Percentiles rank a stretch among this genome's conserved stretches.
Conservation (phyloP, 768 basidiomycete genomes). For the Heimioporus sp. region DNA sequence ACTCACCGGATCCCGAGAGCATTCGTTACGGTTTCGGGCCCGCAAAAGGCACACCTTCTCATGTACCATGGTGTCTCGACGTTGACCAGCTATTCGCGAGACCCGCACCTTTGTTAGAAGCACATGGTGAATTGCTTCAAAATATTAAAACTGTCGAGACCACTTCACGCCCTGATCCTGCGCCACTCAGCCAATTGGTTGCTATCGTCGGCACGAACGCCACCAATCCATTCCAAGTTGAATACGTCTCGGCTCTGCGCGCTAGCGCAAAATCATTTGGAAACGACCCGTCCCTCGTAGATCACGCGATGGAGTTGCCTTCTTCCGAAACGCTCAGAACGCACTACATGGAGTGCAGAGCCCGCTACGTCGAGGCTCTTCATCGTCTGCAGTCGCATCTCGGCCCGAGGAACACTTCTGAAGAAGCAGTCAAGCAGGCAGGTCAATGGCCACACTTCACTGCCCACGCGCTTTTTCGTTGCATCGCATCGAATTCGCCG, state of each 20-base stretch:
- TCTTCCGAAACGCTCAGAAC: neutral
- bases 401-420: neutral
- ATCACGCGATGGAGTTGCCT: neutral
- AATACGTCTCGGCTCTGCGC: neutral
- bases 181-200: neutral
- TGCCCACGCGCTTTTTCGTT: constrained; percentile 25
- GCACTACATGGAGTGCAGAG: neutral
- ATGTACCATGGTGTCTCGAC: neutral
- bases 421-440: constrained; percentile 2
- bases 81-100: constrained; percentile 1
- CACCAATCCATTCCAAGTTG: neutral
- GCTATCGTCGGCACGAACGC: neutral
- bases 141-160: neutral
- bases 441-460: constrained; percentile 36
- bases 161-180: neutral
- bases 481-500: constrained; percentile 23
- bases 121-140: neutral
- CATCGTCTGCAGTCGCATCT: neutral
- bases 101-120: neutral
- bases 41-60: neutral
- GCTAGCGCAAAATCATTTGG: neutral
- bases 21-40: neutral
- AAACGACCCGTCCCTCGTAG: neutral
- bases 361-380: neutral
- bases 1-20: neutral